Conservation (phyloP, 345 rosid species). For the Physaria fendleri region DNA sequence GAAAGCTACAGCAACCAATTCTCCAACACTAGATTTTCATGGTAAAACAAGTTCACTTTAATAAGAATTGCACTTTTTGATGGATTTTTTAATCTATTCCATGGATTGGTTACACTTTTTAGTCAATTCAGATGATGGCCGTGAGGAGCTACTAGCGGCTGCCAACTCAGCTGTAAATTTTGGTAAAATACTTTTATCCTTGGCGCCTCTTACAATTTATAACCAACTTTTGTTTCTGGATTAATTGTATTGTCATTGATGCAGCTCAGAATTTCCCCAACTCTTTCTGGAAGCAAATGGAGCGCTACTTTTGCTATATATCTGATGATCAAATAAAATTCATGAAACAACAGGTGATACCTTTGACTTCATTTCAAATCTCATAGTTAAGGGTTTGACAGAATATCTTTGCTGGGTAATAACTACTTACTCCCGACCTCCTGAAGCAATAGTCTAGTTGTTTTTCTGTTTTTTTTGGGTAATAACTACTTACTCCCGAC, state of each 20-base stretch:
- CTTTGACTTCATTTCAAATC: slow-evolving; percentile 3
- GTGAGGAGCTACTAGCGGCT: slow-evolving; percentile 79
- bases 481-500: not conserved
- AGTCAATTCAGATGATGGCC: slow-evolving; percentile 78
- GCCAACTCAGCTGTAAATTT: slow-evolving; percentile 59
- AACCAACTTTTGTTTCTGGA: slow-evolving; percentile 11
- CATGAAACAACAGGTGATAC: slow-evolving; percentile 66
- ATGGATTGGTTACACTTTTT: slow-evolving; percentile 31
- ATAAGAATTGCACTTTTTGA: slow-evolving; percentile 12
- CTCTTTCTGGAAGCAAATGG: slow-evolving; percentile 81
- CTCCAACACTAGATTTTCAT: slow-evolving; percentile 59
- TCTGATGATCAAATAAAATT: slow-evolving; percentile 58
- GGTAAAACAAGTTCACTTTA: slow-evolving; percentile 44
- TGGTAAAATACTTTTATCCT: slow-evolving; percentile 37
- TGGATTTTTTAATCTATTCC: not conserved
- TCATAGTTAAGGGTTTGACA: not conserved
- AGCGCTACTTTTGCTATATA: slow-evolving; percentile 56
- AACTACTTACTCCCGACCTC: not conserved
- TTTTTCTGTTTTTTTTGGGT: not conserved
- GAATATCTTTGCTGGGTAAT: slow-evolving; percentile 4
- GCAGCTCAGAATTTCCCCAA: slow-evolving; percentile 49
- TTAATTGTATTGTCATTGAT: slow-evolving; percentile 30
- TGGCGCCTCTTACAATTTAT: slow-evolving; percentile 9
- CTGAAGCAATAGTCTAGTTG: slow-evolving; percentile 9
- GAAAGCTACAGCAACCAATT: slow-evolving; percentile 48